Conservation (phyloP, 257 asterid genomes). For the Solanum dulcamara region DNA sequence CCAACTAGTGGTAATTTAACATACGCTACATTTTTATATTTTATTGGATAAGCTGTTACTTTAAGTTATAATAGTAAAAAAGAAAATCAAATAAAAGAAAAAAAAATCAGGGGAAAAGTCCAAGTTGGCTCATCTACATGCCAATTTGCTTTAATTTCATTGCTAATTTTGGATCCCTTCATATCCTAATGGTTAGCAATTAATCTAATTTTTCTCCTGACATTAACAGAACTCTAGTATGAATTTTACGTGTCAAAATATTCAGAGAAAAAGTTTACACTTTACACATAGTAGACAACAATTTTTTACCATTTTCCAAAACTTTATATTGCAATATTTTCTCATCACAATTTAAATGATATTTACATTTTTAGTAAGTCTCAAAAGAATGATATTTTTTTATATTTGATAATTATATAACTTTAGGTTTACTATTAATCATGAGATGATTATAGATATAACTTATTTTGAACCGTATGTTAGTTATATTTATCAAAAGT, state of each 20-base stretch:
- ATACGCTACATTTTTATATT: neutral
- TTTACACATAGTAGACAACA: neutral
- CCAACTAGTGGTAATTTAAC: neutral
- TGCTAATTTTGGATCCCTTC: neutral
- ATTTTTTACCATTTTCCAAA: neutral
- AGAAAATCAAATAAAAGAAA: neutral
- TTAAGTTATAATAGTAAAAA: neutral
- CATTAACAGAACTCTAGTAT: neutral
- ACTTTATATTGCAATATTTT: neutral
- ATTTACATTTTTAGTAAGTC: neutral
- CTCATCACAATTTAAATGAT: neutral
- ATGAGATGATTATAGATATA: neutral
- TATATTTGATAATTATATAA: neutral
- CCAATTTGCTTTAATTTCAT: neutral
- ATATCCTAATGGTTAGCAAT: neutral
- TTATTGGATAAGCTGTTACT: neutral
- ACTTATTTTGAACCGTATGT: neutral
- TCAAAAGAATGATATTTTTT: neutral
- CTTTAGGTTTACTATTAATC: neutral
- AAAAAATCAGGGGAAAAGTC: neutral
- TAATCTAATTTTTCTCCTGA: neutral
- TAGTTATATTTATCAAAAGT: neutral
- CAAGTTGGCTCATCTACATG: neutral
- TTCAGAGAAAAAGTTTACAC: neutral
- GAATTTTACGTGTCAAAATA: neutral